A percentile compares a stretch with the other conserved stretches of the same genome.
phyloP scores from a whole-genome alignment of 2,329 filamentous ascomycete species.

The Arthrobotrys iridis region DNA sequence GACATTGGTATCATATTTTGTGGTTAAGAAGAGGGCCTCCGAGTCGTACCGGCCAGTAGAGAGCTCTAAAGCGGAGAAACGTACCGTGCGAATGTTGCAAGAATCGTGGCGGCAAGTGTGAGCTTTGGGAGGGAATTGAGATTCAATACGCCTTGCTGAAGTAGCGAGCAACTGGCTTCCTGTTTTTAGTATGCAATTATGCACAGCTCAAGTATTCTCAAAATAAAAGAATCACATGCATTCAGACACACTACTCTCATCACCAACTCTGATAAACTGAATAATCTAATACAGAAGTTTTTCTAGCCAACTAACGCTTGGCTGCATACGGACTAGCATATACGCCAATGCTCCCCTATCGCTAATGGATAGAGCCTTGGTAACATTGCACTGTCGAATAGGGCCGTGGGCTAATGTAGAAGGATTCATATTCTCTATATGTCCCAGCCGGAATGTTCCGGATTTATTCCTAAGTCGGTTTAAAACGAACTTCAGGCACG shows the following conservation, averaged over 20 bases:
- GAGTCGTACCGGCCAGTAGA: background rate
- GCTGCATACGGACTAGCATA: background rate
- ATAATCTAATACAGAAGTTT: background rate
- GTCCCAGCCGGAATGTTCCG: background rate
- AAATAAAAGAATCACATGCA: background rate
- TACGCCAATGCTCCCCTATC: background rate
- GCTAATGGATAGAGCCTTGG: background rate
- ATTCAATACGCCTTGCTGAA: background rate
- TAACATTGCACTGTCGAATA: background rate
- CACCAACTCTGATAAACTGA: background rate
- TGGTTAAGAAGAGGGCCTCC: background rate
- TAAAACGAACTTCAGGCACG: conserved; percentile 1
- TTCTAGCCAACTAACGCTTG: background rate
- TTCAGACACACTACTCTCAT: background rate
- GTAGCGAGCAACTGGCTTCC: background rate
- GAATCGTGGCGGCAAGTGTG: background rate
- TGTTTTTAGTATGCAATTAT: conserved; percentile 1
- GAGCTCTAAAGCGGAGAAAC: too few species aligned
- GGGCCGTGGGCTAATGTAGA: too few species aligned
- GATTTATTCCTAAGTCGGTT: background rate
- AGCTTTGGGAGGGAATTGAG: background rate
- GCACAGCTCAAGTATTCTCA: background rate
- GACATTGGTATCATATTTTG: background rate
- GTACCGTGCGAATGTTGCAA: background rate
- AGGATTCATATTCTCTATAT: background rate